Evolutionary conservation across 441 rosid species (phyloP), one percentile per base, ranked within the genome.

Genomic region (Populus tomentosa): DNA sequence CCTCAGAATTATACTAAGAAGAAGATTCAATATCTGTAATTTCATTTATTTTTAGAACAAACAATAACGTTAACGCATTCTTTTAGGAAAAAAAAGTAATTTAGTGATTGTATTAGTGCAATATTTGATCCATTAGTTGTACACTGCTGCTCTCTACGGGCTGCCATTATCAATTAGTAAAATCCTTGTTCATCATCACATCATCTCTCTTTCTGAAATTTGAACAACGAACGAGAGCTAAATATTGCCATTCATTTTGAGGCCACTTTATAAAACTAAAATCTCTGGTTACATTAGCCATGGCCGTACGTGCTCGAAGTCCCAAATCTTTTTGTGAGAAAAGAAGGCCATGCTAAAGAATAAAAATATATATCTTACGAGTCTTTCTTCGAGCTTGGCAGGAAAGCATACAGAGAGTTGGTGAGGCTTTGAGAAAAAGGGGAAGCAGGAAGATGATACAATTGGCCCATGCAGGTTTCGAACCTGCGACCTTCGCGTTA

Each of bases 401-500:
- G 32, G 32, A 30, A 30, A 30, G 32, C 32, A 30, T 30, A 30
- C 32, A 30, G 32, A 3, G 32, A 30, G 32, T 30, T 30, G 32
- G 32, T 30, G 32, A 30, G 32, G 32, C 32, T 30, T 30, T 30
- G 32, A 30, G 32, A n/a, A n/a, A n/a, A n/a, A n/a, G n/a, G n/a
- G n/a, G n/a, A n/a, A n/a, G n/a, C n/a, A n/a, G n/a, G 32, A 30
- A 3, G 32, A 30, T 30, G 32, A 3, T 0, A 30, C 3, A 30
- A 5, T 1, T 87, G 88, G 89, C 90, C 92, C 80, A 84, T 88
- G 81, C 91, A 89, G 91, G 89, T 86, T 69, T 87, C 87, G 87
- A 89, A 89, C 91, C 90, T 89, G 87, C 83, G 94, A 90, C 89
- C 89, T 89, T 89, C 86, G 92, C 87, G 92, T 88, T 90, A 89